Evolutionary conservation across 768 basidiomycete genomes (phyloP).

Genomic region (Tylopilus rubrobrunneus): DNA sequence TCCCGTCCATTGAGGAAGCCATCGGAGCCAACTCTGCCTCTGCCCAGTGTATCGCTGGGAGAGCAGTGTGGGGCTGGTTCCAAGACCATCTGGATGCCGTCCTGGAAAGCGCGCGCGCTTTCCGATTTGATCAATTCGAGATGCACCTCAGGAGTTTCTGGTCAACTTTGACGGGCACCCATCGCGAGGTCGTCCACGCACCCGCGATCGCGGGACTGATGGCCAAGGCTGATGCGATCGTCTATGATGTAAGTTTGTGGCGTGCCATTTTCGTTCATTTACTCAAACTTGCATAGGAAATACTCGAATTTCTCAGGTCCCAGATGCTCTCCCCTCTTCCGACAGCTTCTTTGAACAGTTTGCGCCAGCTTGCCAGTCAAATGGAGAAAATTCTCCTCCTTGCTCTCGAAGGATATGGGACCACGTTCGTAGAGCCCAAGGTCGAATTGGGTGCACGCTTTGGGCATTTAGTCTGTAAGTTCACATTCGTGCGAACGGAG

Average conservation of each 20-base stretch:
- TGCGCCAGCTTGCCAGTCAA: slow-evolving; percentile 81
- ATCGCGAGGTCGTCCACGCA: slow-evolving; percentile 86
- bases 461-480: slow-evolving; percentile 84
- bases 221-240: slow-evolving; percentile 85
- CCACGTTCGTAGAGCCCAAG: slow-evolving; percentile 88
- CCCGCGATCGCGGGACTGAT: slow-evolving; percentile 85
- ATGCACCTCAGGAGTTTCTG: slow-evolving; percentile 84
- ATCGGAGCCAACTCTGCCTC: slow-evolving; percentile 71
- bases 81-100: slow-evolving; percentile 85
- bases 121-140: slow-evolving; percentile 88
- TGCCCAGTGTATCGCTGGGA: slow-evolving; percentile 71
- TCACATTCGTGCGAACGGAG: not conserved
- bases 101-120: slow-evolving; percentile 69
- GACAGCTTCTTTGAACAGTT: slow-evolving; percentile 58
- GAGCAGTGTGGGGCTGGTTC: slow-evolving; percentile 91
- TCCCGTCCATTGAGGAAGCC: slow-evolving; percentile 85
- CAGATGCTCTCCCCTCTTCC: slow-evolving; percentile 81
- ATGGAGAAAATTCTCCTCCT: slow-evolving; percentile 87
- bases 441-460: slow-evolving; percentile 89
- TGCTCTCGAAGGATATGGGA: slow-evolving; percentile 78
- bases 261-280: slow-evolving; percentile 1
- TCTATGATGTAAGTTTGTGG: slow-evolving; percentile 74
- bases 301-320: slow-evolving; percentile 77
- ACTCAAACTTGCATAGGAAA: slow-evolving; percentile 55
- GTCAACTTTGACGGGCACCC: slow-evolving; percentile 66